Base-by-base conservation (phyloP, 1,139 yeast genomes). In the Kodamaea suecica region DNA sequence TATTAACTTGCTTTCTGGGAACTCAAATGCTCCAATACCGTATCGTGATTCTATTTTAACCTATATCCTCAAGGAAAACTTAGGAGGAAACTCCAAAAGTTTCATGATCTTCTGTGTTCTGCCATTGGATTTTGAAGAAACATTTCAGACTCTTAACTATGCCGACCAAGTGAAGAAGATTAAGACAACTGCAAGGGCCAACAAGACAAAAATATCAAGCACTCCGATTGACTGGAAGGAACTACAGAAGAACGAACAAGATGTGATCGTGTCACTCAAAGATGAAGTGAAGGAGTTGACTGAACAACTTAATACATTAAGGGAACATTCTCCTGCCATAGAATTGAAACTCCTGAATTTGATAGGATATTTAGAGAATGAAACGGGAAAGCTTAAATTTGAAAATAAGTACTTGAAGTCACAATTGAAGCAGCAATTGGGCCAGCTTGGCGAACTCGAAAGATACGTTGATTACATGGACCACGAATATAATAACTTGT, bases 91-190 rank as follows among this genome's bases (percentile, higher is more conserved):
- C 48, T 78, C 86, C 17, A 80, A 79, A 48, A 83, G 87, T 1
- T 78, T 78, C 27, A 83, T 83, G 90, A 66, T 83, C 6, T 85
- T 85, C 25, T 82, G 90, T 52, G 64, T 84, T 1, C 79, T 90
- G 0, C 90, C 95, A 0, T 66, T 84, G 10, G 87, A 80, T 50
- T 77, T 76, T 49, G 92, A 84, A 15, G 95, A 84, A 47, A 79
- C 86, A 0, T 57, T 76, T 43, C 83, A 84, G 29, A 84, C 95
- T 0, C 61, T 84, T 38, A 66, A 86, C 40, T 84, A 84, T 51
- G 94, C 94, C 1, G 80, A 78, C 27, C 77, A 82, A 40, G 92
- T 86, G 3, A 83, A 84, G 51, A 70, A 69, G 45, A 84, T 84
- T 45, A 72, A 73, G 41, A 81, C 87, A 13, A 58, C 64, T 11